Base-by-base conservation (phyloP, 1,284 basidiomycete genomes). In the Irpex lacteus region DNA sequence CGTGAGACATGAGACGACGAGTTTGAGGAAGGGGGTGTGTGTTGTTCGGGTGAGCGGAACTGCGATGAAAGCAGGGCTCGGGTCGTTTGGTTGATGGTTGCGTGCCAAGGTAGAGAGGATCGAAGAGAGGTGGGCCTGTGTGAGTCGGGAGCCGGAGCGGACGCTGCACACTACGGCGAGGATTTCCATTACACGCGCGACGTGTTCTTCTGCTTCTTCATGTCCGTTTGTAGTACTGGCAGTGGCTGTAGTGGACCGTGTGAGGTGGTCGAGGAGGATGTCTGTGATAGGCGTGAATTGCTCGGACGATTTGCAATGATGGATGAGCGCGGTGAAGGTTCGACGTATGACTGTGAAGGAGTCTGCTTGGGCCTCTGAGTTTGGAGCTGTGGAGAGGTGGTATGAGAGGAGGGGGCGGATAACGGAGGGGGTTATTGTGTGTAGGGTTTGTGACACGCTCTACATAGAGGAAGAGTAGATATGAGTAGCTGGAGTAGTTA, bases 391-490 rank as follows among this genome's bases (percentile, higher is more conserved):
- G 1, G 71, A 68, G n/a, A 91, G 74, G 71, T 90, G 81, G 65
- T 78, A 81, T 3, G 76, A 72, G 6, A 92, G 67, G 0, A 95
- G 77, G 0, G 84, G 81, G 0, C 74, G 69, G 36, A 94, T 78
- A 55, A 95, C 80, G 0, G 87, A 85, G 2, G 87, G 70, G 0
- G 92, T 85, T 50, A 87, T 83, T 0, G 92, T 94, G 72, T 96
- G 94, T 34, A 96, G 78, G 2, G 90, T 90, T 74, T 89, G 87
- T 4, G 90, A 88, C 59, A 92, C 83, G 63, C 89, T 87, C 90
- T 93, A 68, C 13, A 44, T 70, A 63, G 49, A 64, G 72, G 60
- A 67, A 9, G 11, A 3, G 52, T 65, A 57, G 73, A 66, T 60
- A 4, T 53, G n/a, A 37, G 37, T 21, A 7, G 32, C 34, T 13